phyloP scores from a whole-genome alignment of 805 yeast genomes.

The Kockiozyma suomiensis region DNA sequence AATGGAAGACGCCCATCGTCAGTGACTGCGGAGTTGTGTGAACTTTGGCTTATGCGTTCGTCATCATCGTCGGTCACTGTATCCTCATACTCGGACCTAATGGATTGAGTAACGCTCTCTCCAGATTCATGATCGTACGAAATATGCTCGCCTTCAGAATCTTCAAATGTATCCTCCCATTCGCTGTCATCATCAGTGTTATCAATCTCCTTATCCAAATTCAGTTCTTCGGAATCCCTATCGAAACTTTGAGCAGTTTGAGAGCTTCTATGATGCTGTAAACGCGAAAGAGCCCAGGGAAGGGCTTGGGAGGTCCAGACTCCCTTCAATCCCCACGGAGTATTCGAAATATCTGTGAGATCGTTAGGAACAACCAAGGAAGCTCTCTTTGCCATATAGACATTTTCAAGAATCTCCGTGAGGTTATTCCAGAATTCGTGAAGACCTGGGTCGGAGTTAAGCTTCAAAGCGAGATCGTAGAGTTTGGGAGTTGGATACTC shows the following conservation, averaged over 20 bases:
- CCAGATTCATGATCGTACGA: not conserved
- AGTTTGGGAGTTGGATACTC: slow-evolving; percentile 32
- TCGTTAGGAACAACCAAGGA: slow-evolving; percentile 41
- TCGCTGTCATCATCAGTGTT: slow-evolving; percentile 20
- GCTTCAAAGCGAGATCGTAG: slow-evolving; percentile 26
- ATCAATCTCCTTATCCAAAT: not conserved
- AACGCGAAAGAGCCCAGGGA: slow-evolving; percentile 29
- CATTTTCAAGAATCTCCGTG: slow-evolving; percentile 34
- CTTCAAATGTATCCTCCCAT: slow-evolving; percentile 35
- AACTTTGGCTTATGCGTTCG: not conserved
- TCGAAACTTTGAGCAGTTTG: slow-evolving; percentile 24
- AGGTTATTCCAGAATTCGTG: slow-evolving; percentile 39
- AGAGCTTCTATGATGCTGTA: slow-evolving; percentile 29
- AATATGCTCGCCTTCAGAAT: slow-evolving; percentile 6
- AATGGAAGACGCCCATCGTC: slow-evolving; percentile 26
- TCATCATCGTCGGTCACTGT: not conserved
- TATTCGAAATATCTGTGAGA: slow-evolving; percentile 40
- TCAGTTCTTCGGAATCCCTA: slow-evolving; percentile 13
- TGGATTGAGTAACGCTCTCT: not conserved
- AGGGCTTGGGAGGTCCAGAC: slow-evolving; percentile 36
- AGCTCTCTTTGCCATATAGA: slow-evolving; percentile 39
- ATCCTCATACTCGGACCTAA: not conserved
- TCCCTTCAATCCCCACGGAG: slow-evolving; percentile 44
- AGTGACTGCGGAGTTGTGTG: not conserved
- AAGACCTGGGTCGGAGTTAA: slow-evolving; percentile 34